Evolutionary conservation across 176 grass and related monocot species (phyloP), one percentile per base, ranked within the genome.

Genomic region (Eremochloa ophiuroides): DNA sequence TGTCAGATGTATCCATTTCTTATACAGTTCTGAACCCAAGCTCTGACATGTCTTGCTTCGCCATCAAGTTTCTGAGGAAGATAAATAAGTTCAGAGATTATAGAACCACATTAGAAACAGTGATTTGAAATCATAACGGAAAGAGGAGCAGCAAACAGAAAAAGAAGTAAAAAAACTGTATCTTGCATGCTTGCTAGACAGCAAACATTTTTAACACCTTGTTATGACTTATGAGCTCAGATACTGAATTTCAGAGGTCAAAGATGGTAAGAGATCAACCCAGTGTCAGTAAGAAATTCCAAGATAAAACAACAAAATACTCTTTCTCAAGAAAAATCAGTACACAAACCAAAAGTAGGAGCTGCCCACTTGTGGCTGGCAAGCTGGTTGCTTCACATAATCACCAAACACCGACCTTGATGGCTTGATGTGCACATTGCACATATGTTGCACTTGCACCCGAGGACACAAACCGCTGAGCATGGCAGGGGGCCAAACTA

Each of bases 21-120:
- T 62, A 62, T 48, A 37, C 39, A 62, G 68, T 86, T 12, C 75
- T 78, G 73, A 94, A 94, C 2, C 91, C 91, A 86, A 91, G 91
- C 59, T 94, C 88, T 22, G 91, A 91, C 76, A 91, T 88, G 51
- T 94, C 85, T 65, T 91, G 88, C 74, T 94, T 94, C 23, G 92
- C 92, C 92, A 94, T 94, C 86, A 91, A 80, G 29, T 94, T 94
- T 88, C 92, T 91, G 80, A 60, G 7, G 11, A 48, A 72, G 16
- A 6, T 18, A 40, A 22, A 71, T 17, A 15, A 44, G 10, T 59
- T 71, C 71, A 83, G 29, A 40, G 16, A 64, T 53, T 37, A n/a
- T 3, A 69, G 22, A 6, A 56, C 22, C 7, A 26, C 25, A 53
- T 16, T 51, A 20, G n/a, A 62, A n/a, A 80, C 23, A 23, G 62